These are phyloP conservation scores for Myxozyma geophila DNA, from an alignment of 805 yeast species.

Conservation along the genomic window DNA sequence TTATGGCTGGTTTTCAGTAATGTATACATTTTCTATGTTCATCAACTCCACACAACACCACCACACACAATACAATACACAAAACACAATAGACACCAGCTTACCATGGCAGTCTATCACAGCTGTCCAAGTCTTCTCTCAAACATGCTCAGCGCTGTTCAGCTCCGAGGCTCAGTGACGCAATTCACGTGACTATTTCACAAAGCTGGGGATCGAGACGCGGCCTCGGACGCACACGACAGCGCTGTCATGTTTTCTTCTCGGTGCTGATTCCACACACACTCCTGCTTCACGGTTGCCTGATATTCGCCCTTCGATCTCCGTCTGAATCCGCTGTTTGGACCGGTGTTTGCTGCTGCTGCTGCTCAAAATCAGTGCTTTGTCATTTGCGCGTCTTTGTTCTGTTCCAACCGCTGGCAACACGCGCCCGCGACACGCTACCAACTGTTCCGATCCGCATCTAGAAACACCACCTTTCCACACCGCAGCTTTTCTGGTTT, in stretches of 20 bases:
- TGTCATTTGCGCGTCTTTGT: neutral
- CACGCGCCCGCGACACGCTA: neutral
- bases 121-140: no score
- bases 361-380: neutral
- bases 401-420: neutral
- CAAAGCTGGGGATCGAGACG: constrained; percentile 1
- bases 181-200: neutral
- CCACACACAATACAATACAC: no score
- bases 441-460: constrained; percentile 3
- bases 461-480: neutral
- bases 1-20: neutral
- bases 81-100: no score
- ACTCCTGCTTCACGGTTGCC: neutral
- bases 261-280: neutral
- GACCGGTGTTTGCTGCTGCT: no score
- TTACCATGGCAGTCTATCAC: neutral
- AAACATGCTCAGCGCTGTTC: neutral
- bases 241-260: neutral
- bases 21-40: neutral
- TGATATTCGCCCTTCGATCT: neutral
- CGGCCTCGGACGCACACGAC: neutral
- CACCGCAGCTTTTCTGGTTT: neutral
- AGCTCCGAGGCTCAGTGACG: neutral
- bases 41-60: no score
- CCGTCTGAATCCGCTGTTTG: neutral